Conservation (phyloP, 2,329 filamentous ascomycete species). For the Pseudophaeomoniella oleicola region DNA sequence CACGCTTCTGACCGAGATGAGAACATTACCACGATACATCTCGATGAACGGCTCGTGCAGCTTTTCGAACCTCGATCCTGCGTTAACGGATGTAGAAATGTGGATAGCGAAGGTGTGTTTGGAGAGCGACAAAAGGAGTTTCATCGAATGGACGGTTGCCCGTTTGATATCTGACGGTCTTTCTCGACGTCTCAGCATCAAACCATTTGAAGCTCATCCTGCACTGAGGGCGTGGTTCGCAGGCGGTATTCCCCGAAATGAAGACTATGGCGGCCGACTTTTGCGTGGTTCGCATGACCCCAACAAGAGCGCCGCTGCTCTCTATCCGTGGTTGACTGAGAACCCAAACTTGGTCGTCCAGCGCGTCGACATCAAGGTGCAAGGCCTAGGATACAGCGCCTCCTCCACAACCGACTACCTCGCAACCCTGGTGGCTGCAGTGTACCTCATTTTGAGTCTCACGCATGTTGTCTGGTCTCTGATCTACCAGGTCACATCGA, state of each 20-base stretch:
- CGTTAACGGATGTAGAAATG: not conserved
- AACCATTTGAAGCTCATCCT: not conserved
- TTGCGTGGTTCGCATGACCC: no score
- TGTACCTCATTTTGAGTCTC: not conserved
- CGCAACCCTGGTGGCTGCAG: not conserved
- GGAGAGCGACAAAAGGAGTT: not conserved
- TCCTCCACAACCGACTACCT: not conserved
- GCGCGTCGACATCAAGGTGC: not conserved
- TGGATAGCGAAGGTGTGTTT: not conserved
- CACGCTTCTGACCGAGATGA: not conserved
- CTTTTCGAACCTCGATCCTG: not conserved
- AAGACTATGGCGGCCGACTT: not conserved
- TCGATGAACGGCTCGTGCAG: not conserved
- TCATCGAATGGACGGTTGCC: not conserved
- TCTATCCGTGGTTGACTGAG: no score
- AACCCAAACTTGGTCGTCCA: not conserved
- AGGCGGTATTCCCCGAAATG: not conserved
- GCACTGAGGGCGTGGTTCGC: not conserved
- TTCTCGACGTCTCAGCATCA: not conserved
- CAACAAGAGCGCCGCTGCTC: not conserved
- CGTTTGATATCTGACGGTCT: not conserved
- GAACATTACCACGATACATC: not conserved
- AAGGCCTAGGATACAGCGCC: not conserved
- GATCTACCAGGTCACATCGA: not conserved
- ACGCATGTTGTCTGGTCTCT: not conserved